A percentile compares a stretch with the other conserved stretches of the same genome.
Conservation (phyloP, 257 asterid species). For the Salvia splendens region DNA sequence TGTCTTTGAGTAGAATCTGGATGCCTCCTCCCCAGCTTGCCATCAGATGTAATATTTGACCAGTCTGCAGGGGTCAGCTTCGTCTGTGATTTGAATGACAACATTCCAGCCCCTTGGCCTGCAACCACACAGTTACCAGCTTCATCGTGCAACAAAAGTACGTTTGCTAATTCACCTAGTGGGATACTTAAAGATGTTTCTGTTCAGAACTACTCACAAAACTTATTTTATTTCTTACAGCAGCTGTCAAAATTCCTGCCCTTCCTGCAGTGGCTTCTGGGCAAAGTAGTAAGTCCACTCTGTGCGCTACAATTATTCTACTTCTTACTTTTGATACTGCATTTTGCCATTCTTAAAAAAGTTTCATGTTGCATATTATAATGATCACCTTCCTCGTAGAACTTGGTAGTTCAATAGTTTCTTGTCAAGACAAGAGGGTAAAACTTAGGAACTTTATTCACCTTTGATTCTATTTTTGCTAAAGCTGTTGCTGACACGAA, state of each 20-base stretch:
- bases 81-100: slow-evolving; percentile 91
- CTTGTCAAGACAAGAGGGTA: too few relatives aligned
- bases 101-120: slow-evolving; percentile 99
- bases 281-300: slow-evolving; percentile 62
- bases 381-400: not conserved
- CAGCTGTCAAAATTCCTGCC: slow-evolving; percentile 91
- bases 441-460: not conserved
- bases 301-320: not conserved
- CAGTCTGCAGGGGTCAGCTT: slow-evolving; percentile 72
- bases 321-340: not conserved
- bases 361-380: not conserved
- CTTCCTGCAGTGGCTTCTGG: slow-evolving; percentile 99
- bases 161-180: not conserved
- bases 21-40: slow-evolving; percentile 94
- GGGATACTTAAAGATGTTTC: not conserved
- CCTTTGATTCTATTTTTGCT: not conserved
- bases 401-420: not conserved
- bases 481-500: slow-evolving; percentile 13
- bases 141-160: slow-evolving; percentile 93
- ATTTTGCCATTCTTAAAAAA: not conserved
- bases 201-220: slow-evolving; percentile 22
- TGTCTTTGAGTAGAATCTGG: slow-evolving; percentile 60
- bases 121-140: slow-evolving; percentile 56
- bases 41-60: slow-evolving; percentile 85
- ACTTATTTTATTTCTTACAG: slow-evolving; percentile 21